Conservation (phyloP, 2,329 filamentous ascomycete genomes). For the Neonectria hederae region DNA sequence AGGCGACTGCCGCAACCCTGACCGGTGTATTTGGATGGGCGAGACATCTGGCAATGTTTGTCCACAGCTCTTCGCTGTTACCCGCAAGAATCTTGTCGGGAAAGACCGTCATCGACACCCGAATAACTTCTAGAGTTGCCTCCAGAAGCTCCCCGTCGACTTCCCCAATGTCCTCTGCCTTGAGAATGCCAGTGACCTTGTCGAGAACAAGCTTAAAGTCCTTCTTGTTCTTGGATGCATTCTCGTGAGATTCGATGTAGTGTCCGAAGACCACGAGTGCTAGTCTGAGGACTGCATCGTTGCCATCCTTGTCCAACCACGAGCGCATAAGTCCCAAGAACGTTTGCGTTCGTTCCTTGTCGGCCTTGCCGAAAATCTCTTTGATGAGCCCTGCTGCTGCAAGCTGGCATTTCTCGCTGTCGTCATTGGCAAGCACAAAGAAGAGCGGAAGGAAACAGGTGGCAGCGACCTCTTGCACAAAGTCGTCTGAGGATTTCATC, state of each 20-base stretch:
- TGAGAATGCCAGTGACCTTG: slow-evolving; percentile 63
- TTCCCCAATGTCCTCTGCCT: slow-evolving; percentile 61
- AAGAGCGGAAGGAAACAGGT: slow-evolving; percentile 88
- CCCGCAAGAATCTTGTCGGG: slow-evolving; percentile 70
- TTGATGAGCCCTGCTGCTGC: slow-evolving; percentile 83
- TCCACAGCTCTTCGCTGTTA: slow-evolving; percentile 75
- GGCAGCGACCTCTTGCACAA: slow-evolving; percentile 82
- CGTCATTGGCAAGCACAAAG: slow-evolving; percentile 87
- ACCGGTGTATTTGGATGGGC: slow-evolving; percentile 78
- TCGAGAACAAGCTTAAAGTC: slow-evolving; percentile 72
- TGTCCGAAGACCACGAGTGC: slow-evolving; percentile 84
- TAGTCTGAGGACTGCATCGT: slow-evolving; percentile 74
- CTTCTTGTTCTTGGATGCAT: slow-evolving; percentile 68
- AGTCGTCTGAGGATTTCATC: slow-evolving; percentile 82
- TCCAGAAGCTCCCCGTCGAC: slow-evolving; percentile 77
- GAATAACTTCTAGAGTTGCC: slow-evolving; percentile 74
- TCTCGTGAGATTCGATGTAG: slow-evolving; percentile 77
- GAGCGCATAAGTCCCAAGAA: slow-evolving; percentile 76
- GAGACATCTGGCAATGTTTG: slow-evolving; percentile 71
- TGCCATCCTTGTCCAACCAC: slow-evolving; percentile 81
- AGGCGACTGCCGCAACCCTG: slow-evolving; percentile 77
- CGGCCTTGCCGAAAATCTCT: slow-evolving; percentile 81
- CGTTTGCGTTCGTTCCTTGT: slow-evolving; percentile 74
- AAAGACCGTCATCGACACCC: slow-evolving; percentile 72
- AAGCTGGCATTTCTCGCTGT: slow-evolving; percentile 84